Evolutionary conservation across 2,329 filamentous ascomycete species (phyloP).

Genomic region (Hypoxylon sp.): DNA sequence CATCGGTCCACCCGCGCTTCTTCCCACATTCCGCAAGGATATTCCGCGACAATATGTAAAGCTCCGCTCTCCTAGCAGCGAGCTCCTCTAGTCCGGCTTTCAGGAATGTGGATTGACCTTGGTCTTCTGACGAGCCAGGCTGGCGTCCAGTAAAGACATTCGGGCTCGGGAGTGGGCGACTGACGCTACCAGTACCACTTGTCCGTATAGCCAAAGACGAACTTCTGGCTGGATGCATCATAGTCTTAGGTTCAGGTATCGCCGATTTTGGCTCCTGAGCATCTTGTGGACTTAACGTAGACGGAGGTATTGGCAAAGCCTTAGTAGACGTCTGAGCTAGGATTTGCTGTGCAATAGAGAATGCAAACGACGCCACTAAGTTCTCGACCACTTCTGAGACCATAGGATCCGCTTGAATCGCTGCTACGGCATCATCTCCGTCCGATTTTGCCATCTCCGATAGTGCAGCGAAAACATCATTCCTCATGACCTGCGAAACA

Average conservation of each 20-base stretch:
- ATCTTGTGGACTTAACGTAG: constrained; percentile 64
- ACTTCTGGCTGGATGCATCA: constrained; percentile 76
- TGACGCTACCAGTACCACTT: constrained; percentile 43
- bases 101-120: constrained; percentile 65
- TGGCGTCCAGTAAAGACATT: constrained; percentile 67
- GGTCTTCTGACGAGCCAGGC: constrained; percentile 57
- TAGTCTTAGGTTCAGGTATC: constrained; percentile 78
- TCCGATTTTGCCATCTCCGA: constrained; percentile 57
- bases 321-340: constrained; percentile 81
- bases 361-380: constrained; percentile 82
- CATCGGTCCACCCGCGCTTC: constrained; percentile 80
- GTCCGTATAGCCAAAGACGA: constrained; percentile 70
- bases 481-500: constrained; percentile 82
- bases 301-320: constrained; percentile 75
- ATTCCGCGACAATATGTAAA: constrained; percentile 84
- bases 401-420: constrained; percentile 54
- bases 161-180: constrained; percentile 63
- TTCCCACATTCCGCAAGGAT: constrained; percentile 82
- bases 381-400: constrained; percentile 75
- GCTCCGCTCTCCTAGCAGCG: constrained; percentile 84
- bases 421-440: constrained; percentile 55
- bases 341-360: constrained; percentile 81
- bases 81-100: constrained; percentile 83
- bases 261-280: constrained; percentile 72
- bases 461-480: constrained; percentile 79